Conservation (phyloP, 108 stramenopile species). For the Seminavis robusta region DNA sequence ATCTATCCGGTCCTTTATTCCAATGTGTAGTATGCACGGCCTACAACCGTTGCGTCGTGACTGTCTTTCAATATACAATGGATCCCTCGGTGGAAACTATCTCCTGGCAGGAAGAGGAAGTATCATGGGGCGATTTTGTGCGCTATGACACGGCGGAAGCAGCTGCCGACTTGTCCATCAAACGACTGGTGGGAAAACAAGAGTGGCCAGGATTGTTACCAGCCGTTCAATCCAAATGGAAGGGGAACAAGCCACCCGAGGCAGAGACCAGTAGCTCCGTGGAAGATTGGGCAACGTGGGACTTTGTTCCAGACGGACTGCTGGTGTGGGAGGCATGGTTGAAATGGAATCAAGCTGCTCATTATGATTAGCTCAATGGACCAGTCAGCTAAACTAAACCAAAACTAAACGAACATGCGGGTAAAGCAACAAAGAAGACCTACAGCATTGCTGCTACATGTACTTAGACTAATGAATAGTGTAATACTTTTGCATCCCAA, state of each 20-base stretch:
- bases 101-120: slow-evolving; percentile 81
- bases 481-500: no score
- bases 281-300: slow-evolving; percentile 44
- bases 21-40: slow-evolving; percentile 68
- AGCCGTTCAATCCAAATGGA: slow-evolving; percentile 16
- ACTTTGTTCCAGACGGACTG: slow-evolving; percentile 81
- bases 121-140: slow-evolving; percentile 76
- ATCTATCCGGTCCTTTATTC: slow-evolving; percentile 42
- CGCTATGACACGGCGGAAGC: slow-evolving; percentile 45
- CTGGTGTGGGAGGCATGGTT: slow-evolving; percentile 80
- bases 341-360: no score
- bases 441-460: no score
- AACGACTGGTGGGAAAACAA: slow-evolving; percentile 30
- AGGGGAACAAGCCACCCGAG: slow-evolving; percentile 8
- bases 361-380: no score
- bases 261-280: not conserved
- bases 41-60: slow-evolving; percentile 80
- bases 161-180: slow-evolving; percentile 50
- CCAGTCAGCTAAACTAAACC: no score
- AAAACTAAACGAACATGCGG: no score
- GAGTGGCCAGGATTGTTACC: slow-evolving; percentile 58
- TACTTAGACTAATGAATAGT: no score
- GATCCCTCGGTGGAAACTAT: slow-evolving; percentile 38
- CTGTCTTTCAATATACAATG: slow-evolving; percentile 50
- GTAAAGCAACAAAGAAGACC: no score